Conservation (phyloP, 139 green algal species). For the Chlorella vulgaris region DNA sequence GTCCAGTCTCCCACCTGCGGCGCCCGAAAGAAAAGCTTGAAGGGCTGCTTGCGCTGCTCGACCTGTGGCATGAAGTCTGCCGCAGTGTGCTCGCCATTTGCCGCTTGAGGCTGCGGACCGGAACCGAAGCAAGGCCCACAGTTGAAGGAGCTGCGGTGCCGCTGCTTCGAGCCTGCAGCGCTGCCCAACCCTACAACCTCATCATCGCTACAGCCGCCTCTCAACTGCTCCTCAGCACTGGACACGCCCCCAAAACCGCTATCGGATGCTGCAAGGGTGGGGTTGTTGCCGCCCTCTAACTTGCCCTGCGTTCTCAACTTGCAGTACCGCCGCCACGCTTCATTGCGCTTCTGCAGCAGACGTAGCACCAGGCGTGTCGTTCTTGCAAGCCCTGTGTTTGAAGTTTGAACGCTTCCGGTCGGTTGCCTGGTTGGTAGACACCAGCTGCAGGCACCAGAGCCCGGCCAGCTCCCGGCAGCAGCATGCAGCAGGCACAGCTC, state of each 20-base stretch:
- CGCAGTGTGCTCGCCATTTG: neutral
- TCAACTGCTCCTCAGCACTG: neutral
- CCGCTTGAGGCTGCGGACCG: too few species aligned
- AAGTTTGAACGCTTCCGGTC: too few species aligned
- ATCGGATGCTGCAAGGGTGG: neutral
- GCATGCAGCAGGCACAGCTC: neutral
- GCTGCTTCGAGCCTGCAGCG: neutral
- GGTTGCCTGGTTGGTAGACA: too few species aligned
- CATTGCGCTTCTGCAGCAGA: neutral
- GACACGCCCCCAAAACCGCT: neutral
- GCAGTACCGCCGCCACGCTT: constrained; percentile 20
- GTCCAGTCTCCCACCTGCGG: neutral
- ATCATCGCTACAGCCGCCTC: neutral
- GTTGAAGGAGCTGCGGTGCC: neutral
- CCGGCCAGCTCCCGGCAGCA: too few species aligned
- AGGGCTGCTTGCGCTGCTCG: neutral
- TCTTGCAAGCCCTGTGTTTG: too few species aligned
- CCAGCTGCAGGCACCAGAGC: too few species aligned
- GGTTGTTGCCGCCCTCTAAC: constrained; percentile 2
- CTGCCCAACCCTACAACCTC: too few species aligned
- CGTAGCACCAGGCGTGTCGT: too few species aligned
- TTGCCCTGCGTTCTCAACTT: constrained; percentile 2
- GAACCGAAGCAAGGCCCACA: neutral
- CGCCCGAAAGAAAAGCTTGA: neutral
- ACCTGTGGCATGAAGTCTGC: neutral